Percentiles rank a stretch among this genome's conserved stretches.
Evolutionary conservation across 768 basidiomycete genomes (phyloP).

Genomic region (Suillus alpinus): DNA sequence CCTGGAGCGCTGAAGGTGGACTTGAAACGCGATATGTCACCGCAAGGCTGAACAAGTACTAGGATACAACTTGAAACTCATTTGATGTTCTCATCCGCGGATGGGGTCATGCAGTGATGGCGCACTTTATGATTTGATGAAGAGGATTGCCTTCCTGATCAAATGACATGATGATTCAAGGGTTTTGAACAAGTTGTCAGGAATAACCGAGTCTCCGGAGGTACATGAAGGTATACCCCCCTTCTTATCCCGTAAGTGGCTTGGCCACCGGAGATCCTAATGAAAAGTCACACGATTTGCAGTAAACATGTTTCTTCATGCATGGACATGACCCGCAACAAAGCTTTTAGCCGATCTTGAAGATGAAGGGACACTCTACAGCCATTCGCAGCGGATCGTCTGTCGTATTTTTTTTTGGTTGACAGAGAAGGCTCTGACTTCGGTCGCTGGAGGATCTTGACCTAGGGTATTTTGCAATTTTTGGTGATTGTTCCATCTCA

Average conservation of each 20-base stretch:
- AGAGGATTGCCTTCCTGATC: not conserved
- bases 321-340: too few relatives aligned
- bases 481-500: conserved; percentile 2
- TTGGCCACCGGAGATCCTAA: conserved; percentile 4
- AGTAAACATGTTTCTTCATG: not conserved
- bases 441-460: conserved; percentile 12
- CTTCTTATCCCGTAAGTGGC: conserved; percentile 6
- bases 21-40: not conserved
- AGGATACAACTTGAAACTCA: not conserved
- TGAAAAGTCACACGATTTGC: conserved; percentile 10
- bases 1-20: not conserved
- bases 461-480: not conserved
- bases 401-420: conserved; percentile 11
- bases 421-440: not conserved
- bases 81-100: conserved; percentile 4
- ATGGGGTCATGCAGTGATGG: not conserved
- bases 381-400: conserved; percentile 8
- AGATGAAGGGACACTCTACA: too few relatives aligned
- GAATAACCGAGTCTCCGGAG: conserved; percentile 1
- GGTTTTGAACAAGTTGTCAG: not conserved
- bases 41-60: not conserved
- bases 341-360: not conserved
- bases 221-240: not conserved
- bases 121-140: not conserved
- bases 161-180: not conserved